Evolutionary conservation across 2,329 filamentous ascomycete genomes (phyloP), one percentile per base, ranked within the genome.

Genomic region (Ophiostoma himal-ulmi): DNA sequence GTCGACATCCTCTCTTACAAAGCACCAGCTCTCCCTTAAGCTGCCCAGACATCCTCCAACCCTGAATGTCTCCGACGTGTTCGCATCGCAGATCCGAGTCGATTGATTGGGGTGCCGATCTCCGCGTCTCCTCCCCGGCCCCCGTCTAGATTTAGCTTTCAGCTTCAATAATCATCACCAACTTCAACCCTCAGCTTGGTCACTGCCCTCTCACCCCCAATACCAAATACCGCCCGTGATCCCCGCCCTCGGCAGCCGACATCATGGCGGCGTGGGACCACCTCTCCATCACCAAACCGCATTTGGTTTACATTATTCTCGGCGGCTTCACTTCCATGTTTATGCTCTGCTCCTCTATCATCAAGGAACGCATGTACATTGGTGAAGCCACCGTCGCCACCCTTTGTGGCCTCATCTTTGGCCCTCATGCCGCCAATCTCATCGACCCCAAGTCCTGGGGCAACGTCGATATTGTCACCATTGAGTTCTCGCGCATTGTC

Each of bases 321-420:
- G 95, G 95, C 77, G 95, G 94, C 79, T 99, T 99, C 83, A 99
- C 95, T 75, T 93, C 91, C 72, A 84, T 99, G 76, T 99, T 99
- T 83, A 99, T 99, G 95, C 85, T 99, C 72, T 97, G 93, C 80
- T 99, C 95, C 72, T 93, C 96, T 70, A 89, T 98, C 78, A 96
- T 99, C 82, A 99, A 99, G 84, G 95, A 99, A 84, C 91, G 92
- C 79, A 86, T 98, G 77, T 99, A 99, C 83, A 99, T 99, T 79
- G 95, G 95, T 78, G 95, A 99, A 85, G 95, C 95, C 68, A 98
- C 95, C 1, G 92, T 99, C 64, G 93, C 93, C 68, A 96, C 93
- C 2, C 81, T 96, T 67, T 93, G 91, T 77, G 93, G 93, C 74
- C 89, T 96, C 79, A 93, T 95, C 75, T 96, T 96, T 76, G 93